Percentiles rank a stretch among this genome's conserved stretches.
phyloP scores from a whole-genome alignment of 1,284 basidiomycete genomes.

The Malassezia slooffiae region DNA sequence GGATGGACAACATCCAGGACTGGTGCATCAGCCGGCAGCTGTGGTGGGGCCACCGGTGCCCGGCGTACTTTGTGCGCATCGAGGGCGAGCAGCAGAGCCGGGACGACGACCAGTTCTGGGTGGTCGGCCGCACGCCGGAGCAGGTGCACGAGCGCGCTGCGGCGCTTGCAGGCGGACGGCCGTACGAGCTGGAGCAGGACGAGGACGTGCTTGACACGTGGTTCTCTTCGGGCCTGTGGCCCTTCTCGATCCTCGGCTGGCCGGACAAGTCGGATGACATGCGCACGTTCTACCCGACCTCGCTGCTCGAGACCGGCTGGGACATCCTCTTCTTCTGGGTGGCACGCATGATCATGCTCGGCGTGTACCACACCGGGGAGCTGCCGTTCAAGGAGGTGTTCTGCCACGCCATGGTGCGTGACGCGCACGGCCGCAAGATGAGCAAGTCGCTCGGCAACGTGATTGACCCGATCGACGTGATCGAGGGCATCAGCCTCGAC shows the following conservation, averaged over 20 bases:
- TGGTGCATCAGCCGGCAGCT: conserved; percentile 99
- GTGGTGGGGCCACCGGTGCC: conserved; percentile 98
- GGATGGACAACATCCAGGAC: conserved; percentile 92
- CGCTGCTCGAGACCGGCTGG: conserved; percentile 93
- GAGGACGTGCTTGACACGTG: conserved; percentile 97
- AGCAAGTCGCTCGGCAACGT: conserved; percentile 97
- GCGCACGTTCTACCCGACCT: conserved; percentile 69
- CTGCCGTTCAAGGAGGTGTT: conserved; percentile 96
- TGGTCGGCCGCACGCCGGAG: conserved; percentile 70
- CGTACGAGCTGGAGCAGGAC: conserved; percentile 77
- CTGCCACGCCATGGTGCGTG: conserved; percentile 97
- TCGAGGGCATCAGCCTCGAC: conserved; percentile 72
- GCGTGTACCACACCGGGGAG: conserved; percentile 73
- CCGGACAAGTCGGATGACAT: conserved; percentile 54
- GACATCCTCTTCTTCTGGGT: conserved; percentile 99
- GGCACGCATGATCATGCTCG: conserved; percentile 92
- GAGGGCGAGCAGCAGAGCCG: conserved; percentile 64
- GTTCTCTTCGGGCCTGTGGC: conserved; percentile 98
- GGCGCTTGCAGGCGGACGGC: conserved; percentile 58
- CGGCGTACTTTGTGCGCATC: conserved; percentile 83
- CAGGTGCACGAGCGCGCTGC: conserved; percentile 71
- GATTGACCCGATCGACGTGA: conserved; percentile 92
- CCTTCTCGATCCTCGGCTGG: conserved; percentile 96
- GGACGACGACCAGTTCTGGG: conserved; percentile 53
- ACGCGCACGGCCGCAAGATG: conserved; percentile 98